Base-by-base conservation (phyloP, 1,139 yeast genomes). In the Saccharomyces pastorianus region DNA sequence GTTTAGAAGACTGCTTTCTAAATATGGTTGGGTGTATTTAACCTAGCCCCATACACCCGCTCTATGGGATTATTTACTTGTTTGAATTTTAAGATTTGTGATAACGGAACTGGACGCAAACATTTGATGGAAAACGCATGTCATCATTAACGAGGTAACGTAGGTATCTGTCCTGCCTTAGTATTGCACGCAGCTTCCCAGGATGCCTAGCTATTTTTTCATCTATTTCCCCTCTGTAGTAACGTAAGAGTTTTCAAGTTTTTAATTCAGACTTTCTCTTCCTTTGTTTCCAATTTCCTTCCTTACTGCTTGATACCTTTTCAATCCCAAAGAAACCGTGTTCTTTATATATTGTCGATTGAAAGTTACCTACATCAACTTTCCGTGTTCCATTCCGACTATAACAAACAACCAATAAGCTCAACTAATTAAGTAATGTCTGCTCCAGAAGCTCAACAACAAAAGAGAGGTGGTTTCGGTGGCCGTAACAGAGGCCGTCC, bases 281-380 rank as follows among this genome's bases (percentile, higher is more conserved):
- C 17, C 13, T 38, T 17, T 8, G 44, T 17, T 38, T 13, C 44
- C 9, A 38, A 17, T 6, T 38, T 38, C 6, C 44, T 17, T 38
- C 5, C 44, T 20, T 17, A 2, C 23, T 17, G 44, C 8, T 38
- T 5, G 0, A 3, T 17, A 8, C 11, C 13, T 20, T 38, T 38
- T 38, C 44, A 17, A 9, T 38, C 17, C 13, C 13, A 38, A 38
- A 38, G 44, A 38, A 17, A 38, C 44, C 44, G 44, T 38, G 44
- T 38, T 38, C 23, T 5, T 20, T 20, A 38, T 38, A 38, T 38
- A 38, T 70, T 73, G 83, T 85, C 91, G 93, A 85, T 83, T 77
- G 93, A 85, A 84, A 85, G 83, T 88, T 89, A 85, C 81, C 85
- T 68, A 80, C 88, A 80, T 86, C 90, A 88, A 88, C 85, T 85